These are phyloP conservation scores for Pseudogymnoascus sp. DNA, from an alignment of 2,329 filamentous ascomycete genomes.

Conservation along the genomic window DNA sequence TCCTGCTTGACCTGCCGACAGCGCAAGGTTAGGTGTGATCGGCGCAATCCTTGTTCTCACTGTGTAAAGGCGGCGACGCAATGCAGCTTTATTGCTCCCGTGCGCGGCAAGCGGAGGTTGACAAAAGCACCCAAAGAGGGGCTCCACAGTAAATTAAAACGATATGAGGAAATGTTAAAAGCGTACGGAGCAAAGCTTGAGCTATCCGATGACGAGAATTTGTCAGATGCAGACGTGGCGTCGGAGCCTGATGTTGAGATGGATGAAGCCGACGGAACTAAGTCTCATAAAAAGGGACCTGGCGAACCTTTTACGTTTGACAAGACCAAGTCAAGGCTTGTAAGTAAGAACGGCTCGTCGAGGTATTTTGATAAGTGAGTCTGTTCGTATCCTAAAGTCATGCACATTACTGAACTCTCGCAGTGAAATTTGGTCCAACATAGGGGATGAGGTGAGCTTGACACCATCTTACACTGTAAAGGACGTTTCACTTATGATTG, in stretches of 20 bases:
- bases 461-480: background rate
- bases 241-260: constrained; percentile 19
- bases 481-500: constrained; percentile 10
- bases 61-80: constrained; percentile 33
- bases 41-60: constrained; percentile 36
- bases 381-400: background rate
- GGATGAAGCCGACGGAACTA: constrained; percentile 10
- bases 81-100: constrained; percentile 29
- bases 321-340: constrained; percentile 18
- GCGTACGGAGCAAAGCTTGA: constrained; percentile 22
- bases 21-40: constrained; percentile 38
- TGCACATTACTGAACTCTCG: background rate
- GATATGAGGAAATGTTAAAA: constrained; percentile 17
- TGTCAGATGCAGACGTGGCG: constrained; percentile 18
- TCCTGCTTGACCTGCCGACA: constrained; percentile 33
- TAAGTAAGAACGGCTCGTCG: constrained; percentile 19
- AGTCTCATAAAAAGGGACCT: constrained; percentile 9
- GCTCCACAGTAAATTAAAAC: constrained; percentile 20
- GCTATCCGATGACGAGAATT: constrained; percentile 17
- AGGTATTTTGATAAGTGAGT: constrained; percentile 23
- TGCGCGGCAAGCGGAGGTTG: constrained; percentile 26
- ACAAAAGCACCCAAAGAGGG: constrained; percentile 18
- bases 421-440: constrained; percentile 25
- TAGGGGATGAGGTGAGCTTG: constrained; percentile 27
- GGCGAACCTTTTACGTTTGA: constrained; percentile 8